Conservation (phyloP, 1,284 basidiomycete species). For the Waitea zeae region DNA sequence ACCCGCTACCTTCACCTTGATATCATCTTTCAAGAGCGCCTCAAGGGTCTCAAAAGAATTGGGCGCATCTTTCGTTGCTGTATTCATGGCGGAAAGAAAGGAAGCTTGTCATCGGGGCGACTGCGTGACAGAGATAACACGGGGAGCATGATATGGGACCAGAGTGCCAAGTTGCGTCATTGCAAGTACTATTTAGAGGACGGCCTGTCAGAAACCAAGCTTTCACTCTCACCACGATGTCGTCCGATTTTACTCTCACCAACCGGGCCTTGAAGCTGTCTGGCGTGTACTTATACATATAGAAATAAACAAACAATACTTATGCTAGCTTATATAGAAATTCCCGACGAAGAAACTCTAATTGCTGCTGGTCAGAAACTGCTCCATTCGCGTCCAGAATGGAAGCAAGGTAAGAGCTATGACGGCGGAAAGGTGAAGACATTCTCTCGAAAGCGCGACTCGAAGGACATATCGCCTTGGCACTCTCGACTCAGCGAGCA, state of each 20-base stretch:
- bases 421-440: slow-evolving; percentile 37
- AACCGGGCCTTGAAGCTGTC: too few species aligned
- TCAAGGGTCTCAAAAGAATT: slow-evolving; percentile 41
- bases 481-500: slow-evolving; percentile 51
- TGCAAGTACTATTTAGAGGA: too few species aligned
- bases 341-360: slow-evolving; percentile 41
- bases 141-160: too few species aligned
- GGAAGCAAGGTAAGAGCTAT: slow-evolving; percentile 51
- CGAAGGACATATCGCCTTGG: slow-evolving; percentile 42
- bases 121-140: slow-evolving; percentile 1
- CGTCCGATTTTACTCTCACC: too few species aligned
- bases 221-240: too few species aligned
- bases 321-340: slow-evolving; percentile 24
- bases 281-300: too few species aligned
- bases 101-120: too few species aligned
- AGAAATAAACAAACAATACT: too few species aligned
- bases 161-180: too few species aligned
- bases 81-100: too few species aligned
- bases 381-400: slow-evolving; percentile 31
- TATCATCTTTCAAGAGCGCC: slow-evolving; percentile 39
- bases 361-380: slow-evolving; percentile 34
- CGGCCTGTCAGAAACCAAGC: too few species aligned
- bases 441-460: slow-evolving; percentile 27
- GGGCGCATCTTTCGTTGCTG: slow-evolving; percentile 29
- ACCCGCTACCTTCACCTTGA: slow-evolving; percentile 90